Evolutionary conservation across 345 rosid species (phyloP).

Genomic region (Populus pruinosa): DNA sequence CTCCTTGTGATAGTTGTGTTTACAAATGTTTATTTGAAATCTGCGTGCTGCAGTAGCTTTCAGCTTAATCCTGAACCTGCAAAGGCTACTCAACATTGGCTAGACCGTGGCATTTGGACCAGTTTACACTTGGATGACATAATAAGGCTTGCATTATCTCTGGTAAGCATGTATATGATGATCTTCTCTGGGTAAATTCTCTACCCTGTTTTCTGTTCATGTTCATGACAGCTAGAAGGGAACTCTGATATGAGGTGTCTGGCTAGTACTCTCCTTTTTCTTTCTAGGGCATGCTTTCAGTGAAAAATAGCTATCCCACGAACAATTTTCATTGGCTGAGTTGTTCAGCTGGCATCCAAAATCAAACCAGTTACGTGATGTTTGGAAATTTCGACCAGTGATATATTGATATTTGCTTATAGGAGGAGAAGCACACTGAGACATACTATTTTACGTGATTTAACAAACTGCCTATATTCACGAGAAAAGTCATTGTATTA

Average conservation of each 20-base stretch:
- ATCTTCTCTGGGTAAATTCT: not conserved
- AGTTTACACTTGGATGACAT: conserved; percentile 47
- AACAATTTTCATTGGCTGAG: too few species aligned
- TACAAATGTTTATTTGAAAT: not conserved
- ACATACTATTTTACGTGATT: too few species aligned
- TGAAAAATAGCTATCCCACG: too few species aligned
- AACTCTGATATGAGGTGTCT: not conserved
- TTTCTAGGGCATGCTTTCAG: not conserved
- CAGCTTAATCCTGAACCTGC: conserved; percentile 47
- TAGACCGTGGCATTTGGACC: conserved; percentile 58
- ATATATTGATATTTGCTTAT: too few species aligned
- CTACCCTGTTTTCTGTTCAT: not conserved
- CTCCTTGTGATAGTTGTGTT: not conserved
- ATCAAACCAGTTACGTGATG: too few species aligned
- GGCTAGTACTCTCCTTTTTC: not conserved
- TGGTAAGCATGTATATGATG: conserved; percentile 10
- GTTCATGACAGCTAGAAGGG: not conserved
- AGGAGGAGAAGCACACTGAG: too few species aligned
- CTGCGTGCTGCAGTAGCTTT: conserved; percentile 36
- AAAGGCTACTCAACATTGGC: conserved; percentile 53
- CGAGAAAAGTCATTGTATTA: too few species aligned
- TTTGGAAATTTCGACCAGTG: too few species aligned
- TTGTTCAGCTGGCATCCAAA: too few species aligned
- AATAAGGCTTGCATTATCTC: conserved; percentile 60
- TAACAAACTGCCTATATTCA: too few species aligned